phyloP scores from a whole-genome alignment of 805 yeast species.

The Saccharomycopsis sp. region DNA sequence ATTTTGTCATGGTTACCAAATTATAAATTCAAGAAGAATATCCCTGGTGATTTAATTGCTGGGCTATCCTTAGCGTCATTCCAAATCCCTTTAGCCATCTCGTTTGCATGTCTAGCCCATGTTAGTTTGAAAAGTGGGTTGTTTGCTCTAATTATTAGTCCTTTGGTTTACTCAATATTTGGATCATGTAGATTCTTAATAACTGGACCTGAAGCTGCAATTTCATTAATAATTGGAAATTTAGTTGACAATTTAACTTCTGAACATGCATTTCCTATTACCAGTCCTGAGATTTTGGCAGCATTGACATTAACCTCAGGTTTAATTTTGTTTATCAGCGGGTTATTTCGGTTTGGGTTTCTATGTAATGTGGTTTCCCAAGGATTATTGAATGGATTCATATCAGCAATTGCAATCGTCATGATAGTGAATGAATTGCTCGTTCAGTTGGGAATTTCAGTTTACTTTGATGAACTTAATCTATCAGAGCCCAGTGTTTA shows the following conservation, averaged over 20 bases:
- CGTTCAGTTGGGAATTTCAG: constrained; percentile 70
- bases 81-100: constrained; percentile 74
- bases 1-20: constrained; percentile 57
- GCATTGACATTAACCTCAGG: constrained; percentile 60
- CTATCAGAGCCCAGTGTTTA: constrained; percentile 9
- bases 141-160: constrained; percentile 67
- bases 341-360: constrained; percentile 76
- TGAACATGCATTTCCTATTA: background rate
- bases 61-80: constrained; percentile 86
- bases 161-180: constrained; percentile 63
- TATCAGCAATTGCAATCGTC: constrained; percentile 79
- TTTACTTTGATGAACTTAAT: constrained; percentile 36
- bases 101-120: constrained; percentile 58
- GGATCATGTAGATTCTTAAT: constrained; percentile 86
- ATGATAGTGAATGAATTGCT: constrained; percentile 74
- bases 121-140: constrained; percentile 77
- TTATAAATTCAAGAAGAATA: constrained; percentile 31
- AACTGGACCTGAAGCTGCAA: constrained; percentile 89
- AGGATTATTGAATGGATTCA: constrained; percentile 72
- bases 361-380: constrained; percentile 73
- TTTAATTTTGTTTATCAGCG: constrained; percentile 58
- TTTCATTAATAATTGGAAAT: constrained; percentile 76
- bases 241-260: constrained; percentile 47
- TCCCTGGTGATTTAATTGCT: constrained; percentile 65
- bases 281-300: constrained; percentile 40